Base-by-base conservation (phyloP, 768 basidiomycete genomes). In the Saitozyma podzolica region DNA sequence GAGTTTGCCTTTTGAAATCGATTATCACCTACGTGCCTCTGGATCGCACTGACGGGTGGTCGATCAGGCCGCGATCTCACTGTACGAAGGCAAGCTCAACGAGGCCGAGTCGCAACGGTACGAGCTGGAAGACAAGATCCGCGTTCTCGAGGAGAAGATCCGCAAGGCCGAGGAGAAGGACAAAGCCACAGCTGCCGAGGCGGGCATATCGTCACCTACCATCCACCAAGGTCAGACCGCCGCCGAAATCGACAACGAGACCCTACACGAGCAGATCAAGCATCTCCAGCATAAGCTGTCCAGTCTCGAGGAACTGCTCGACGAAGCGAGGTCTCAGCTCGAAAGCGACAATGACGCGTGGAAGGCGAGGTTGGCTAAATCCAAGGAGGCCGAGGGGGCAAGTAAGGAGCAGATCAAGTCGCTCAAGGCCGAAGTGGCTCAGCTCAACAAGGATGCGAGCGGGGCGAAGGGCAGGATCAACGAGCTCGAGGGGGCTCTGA, bases 241-340 rank as follows among this genome's bases (percentile, higher is more conserved):
- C 0, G 85, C 87, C 2, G 87, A 92, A 73, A 98, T 99, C 66
- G 94, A 99, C 79, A 97, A 97, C 72, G 93, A 98, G 77, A 88
- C 86, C 13, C 85, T 97, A 11, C 86, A 85, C 14, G 93, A 94
- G 39, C 94, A 99, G 77, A 84, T 92, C n/a, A 85, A 86, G 47
- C 91, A 98, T 79, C 82, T 95, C 41, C 89, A 91, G 74, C 86
- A 85, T 73, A 89, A 88, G 77, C 84, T 94, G 39, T 78, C 83
- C 2, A 82, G 81, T 45, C 82, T 95, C 72, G 93, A 98, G 73
- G 95, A 95, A 72, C 82, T 86, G 66, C 83, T 97, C 14, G 92
- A 93, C 67, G 92, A 96, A 70, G 68, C 74, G 5, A 71, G 80
- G 43, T 83, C 82, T 2, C 83, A 85, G 19, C 82, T 89, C 1